phyloP scores from a whole-genome alignment of 495 filamentous ascomycete genomes.

The Neurospora sp. region DNA sequence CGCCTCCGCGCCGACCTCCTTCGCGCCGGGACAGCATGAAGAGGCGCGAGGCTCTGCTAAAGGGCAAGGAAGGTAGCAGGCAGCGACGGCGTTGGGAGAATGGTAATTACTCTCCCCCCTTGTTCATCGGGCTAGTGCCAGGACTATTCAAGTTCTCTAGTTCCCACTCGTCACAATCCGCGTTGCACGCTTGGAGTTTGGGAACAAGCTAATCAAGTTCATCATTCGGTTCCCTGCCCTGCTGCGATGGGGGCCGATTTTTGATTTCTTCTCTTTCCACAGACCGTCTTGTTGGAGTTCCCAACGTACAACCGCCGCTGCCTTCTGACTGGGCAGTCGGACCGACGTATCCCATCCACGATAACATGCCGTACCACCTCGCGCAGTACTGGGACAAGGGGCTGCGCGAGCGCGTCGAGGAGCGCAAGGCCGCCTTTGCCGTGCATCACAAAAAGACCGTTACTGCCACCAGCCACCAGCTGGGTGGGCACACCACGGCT shows the following conservation, averaged over 20 bases:
- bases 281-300: conserved; percentile 83
- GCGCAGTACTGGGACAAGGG: conserved; percentile 78
- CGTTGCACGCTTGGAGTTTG: not conserved
- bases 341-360: conserved; percentile 65
- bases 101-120: conserved; percentile 40
- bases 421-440: conserved; percentile 21
- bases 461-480: conserved; percentile 24
- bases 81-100: conserved; percentile 92
- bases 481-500: not conserved
- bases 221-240: not conserved
- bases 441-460: conserved; percentile 16
- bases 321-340: conserved; percentile 70
- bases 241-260: not conserved
- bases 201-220: not conserved
- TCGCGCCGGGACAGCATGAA: conserved; percentile 36
- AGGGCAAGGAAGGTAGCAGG: conserved; percentile 86
- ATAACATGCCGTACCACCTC: conserved; percentile 73
- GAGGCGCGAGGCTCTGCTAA: conserved; percentile 63
- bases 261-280: conserved; percentile 2
- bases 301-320: conserved; percentile 71
- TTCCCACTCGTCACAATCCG: not conserved
- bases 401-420: conserved; percentile 40
- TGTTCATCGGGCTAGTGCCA: not conserved
- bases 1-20: conserved; percentile 24
- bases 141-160: not conserved